Conservation (phyloP, 2,329 filamentous ascomycete genomes). For the Trichoderma semiorbis region DNA sequence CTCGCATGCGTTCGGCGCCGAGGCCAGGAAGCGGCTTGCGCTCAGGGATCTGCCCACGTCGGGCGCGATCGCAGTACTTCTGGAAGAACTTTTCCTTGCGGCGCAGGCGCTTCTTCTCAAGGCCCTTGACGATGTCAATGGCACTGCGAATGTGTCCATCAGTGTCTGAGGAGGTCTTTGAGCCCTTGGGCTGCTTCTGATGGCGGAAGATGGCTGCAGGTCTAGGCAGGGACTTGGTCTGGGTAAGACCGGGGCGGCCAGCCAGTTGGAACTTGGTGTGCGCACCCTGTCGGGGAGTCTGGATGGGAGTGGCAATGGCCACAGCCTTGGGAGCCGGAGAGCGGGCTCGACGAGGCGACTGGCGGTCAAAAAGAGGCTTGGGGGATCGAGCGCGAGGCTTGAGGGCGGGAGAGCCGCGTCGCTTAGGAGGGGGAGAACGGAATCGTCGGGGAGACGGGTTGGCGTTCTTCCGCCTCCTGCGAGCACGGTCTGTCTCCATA, state of each 20-base stretch:
- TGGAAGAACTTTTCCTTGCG: conserved; percentile 90
- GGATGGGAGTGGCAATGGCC: conserved; percentile 33
- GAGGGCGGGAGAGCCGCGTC: conserved; percentile 33
- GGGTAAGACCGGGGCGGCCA: conserved; percentile 64
- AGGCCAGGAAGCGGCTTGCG: conserved; percentile 75
- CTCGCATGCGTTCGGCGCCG: conserved; percentile 83
- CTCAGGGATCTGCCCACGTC: conserved; percentile 60
- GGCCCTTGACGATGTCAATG: conserved; percentile 94
- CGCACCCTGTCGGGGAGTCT: conserved; percentile 40
- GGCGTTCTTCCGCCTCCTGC: conserved; percentile 49
- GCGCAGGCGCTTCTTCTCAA: conserved; percentile 90
- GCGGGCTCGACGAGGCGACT: conserved; percentile 66
- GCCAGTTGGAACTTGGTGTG: conserved; percentile 37
- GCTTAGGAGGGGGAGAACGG: conserved; percentile 43
- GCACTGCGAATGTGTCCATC: conserved; percentile 79
- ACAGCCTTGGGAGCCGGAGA: conserved; percentile 63
- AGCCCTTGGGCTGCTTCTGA: conserved; percentile 42
- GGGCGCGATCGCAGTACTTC: conserved; percentile 81
- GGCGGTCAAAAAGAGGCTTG: conserved; percentile 56
- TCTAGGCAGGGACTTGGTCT: conserved; percentile 84
- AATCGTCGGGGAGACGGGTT: conserved; percentile 43
- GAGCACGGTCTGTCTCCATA: conserved; percentile 53
- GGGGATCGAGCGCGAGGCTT: conserved; percentile 51
- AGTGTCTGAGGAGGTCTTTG: conserved; percentile 31
- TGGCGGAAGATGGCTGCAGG: conserved; percentile 67